A percentile compares a stretch with the other conserved stretches of the same genome.
Evolutionary conservation across 305 asterid species (phyloP).

Genomic region (Ajuga reptans): DNA sequence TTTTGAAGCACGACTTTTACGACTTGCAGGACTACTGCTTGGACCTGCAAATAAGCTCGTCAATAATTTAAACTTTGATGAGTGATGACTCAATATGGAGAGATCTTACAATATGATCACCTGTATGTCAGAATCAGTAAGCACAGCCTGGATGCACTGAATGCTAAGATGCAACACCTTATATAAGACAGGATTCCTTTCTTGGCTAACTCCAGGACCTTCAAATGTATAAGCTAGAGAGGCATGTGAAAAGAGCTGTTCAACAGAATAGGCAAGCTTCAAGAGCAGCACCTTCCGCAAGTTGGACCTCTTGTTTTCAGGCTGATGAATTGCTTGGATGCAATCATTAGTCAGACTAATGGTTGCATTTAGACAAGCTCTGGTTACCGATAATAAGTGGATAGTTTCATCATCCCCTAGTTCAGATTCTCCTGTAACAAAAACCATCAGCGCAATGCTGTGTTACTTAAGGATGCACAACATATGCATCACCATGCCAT

Average conservation of each 20-base stretch:
- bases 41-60: constrained; percentile 52
- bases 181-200: constrained; percentile 40
- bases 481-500: constrained; percentile 16
- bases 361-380: constrained; percentile 63
- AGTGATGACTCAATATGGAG: constrained; percentile 18
- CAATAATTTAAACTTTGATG: constrained; percentile 20
- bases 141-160: constrained; percentile 45
- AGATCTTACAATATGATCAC: constrained; percentile 29
- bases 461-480: constrained; percentile 7
- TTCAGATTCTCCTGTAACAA: constrained; percentile 50
- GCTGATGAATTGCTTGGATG: constrained; percentile 56
- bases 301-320: constrained; percentile 54
- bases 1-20: constrained; percentile 60
- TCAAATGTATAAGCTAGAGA: constrained; percentile 51
- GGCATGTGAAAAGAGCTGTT: constrained; percentile 50
- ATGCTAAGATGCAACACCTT: constrained; percentile 48
- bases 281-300: constrained; percentile 51
- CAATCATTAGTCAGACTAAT: constrained; percentile 50
- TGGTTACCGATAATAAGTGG: constrained; percentile 42
- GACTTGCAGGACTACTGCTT: constrained; percentile 78
- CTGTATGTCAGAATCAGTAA: constrained; percentile 63
- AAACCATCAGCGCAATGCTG: constrained; percentile 17
- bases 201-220: constrained; percentile 38
- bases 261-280: constrained; percentile 75
- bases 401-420: constrained; percentile 41